Conservation (phyloP, 257 asterid genomes). For the Nicotiana paniculata region DNA sequence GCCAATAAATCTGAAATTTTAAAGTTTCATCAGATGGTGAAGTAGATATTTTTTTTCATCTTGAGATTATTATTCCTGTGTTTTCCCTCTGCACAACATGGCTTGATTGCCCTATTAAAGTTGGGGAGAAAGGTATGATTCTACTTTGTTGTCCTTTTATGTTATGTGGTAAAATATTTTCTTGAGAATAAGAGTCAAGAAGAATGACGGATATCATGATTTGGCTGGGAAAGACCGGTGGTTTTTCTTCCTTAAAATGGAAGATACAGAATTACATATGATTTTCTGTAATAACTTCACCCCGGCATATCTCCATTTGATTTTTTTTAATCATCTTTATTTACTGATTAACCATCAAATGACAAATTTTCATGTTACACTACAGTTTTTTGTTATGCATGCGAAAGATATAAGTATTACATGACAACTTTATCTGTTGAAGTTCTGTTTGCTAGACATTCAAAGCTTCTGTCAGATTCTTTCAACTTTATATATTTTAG, state of each 20-base stretch:
- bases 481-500: not conserved
- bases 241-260: too few species aligned
- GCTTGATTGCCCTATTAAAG: slow-evolving; percentile 84
- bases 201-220: too few species aligned
- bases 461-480: not conserved
- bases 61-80: slow-evolving; percentile 68
- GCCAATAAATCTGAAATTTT: slow-evolving; percentile 62
- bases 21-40: slow-evolving; percentile 47
- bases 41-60: slow-evolving; percentile 69
- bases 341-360: not conserved
- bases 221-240: too few species aligned
- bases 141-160: not conserved
- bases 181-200: too few species aligned
- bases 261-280: too few species aligned
- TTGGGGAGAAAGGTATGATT: slow-evolving; percentile 64
- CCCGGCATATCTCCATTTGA: not conserved
- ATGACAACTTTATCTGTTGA: not conserved
- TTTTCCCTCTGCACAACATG: slow-evolving; percentile 90
- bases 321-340: too few species aligned
- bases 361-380: too few species aligned
- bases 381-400: too few species aligned
- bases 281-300: not conserved
- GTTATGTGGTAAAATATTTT: too few species aligned
- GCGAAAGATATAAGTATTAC: too few species aligned
- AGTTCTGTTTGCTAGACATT: not conserved